A percentile compares a stretch with the other conserved stretches of the same genome.
phyloP scores from a whole-genome alignment of 306 rosid species.

The Trifolium pratense region DNA sequence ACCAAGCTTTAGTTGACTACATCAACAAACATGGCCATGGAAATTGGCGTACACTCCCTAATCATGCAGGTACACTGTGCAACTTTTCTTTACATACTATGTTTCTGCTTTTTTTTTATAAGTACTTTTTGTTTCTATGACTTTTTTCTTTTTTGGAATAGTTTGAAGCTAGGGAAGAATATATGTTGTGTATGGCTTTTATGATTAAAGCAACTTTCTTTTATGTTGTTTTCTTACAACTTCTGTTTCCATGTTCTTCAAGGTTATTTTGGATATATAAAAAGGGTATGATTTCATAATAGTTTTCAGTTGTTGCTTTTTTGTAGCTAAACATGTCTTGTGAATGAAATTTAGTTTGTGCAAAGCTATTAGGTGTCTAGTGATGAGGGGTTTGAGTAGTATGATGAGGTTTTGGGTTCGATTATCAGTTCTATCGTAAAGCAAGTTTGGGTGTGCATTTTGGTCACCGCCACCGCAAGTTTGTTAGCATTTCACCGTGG shows the following conservation, averaged over 20 bases:
- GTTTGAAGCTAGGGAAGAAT: not conserved
- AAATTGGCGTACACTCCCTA: slow-evolving; percentile 65
- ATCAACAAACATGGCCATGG: slow-evolving; percentile 59
- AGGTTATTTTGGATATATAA: not conserved
- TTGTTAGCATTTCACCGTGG: too few relatives aligned
- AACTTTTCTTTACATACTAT: not conserved
- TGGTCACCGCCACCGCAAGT: too few relatives aligned
- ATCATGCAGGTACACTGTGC: slow-evolving; percentile 50
- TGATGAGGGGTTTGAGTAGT: too few relatives aligned
- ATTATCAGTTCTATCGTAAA: too few relatives aligned
- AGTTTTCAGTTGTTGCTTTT: not conserved
- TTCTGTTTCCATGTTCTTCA: slow-evolving; percentile 16
- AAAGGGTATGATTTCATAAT: not conserved
- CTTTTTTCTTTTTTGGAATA: not conserved
- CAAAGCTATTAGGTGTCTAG: too few relatives aligned
- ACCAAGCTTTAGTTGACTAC: slow-evolving; percentile 50
- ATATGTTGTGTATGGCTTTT: not conserved
- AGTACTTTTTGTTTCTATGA: not conserved
- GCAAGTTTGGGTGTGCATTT: too few relatives aligned
- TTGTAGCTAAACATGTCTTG: not conserved
- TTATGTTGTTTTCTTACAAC: slow-evolving; percentile 5
- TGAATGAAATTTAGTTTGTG: not conserved
- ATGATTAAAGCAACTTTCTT: not conserved
- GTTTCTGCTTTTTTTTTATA: not conserved
- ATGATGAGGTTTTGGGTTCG: too few relatives aligned